phyloP scores from a whole-genome alignment of 352 stramenopile genomes.

The Phytophthora multivora region DNA sequence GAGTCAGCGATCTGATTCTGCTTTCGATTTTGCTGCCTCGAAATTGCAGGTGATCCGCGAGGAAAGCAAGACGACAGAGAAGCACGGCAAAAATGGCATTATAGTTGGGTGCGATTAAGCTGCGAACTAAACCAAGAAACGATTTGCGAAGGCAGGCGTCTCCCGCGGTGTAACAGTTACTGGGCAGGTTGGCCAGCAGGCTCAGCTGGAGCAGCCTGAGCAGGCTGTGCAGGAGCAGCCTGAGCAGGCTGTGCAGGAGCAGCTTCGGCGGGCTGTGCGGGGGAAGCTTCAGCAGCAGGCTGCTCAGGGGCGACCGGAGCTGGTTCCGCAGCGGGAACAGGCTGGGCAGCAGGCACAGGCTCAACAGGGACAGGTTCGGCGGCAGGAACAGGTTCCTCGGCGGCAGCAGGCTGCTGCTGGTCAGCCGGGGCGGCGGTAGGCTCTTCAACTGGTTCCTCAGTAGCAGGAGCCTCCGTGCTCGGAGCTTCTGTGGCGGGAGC shows the following conservation, averaged over 20 bases:
- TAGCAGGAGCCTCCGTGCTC: too few relatives aligned
- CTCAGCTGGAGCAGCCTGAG: neutral
- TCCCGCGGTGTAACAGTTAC: constrained; percentile 8
- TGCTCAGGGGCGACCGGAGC: neutral
- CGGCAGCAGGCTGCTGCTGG: constrained; percentile 1
- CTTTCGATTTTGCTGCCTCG: too few relatives aligned
- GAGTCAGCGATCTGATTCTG: constrained; percentile 3
- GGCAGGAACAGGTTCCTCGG: constrained; percentile 2
- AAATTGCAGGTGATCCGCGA: too few relatives aligned
- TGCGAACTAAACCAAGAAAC: constrained; percentile 9
- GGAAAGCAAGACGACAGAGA: neutral
- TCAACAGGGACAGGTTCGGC: constrained; percentile 2
- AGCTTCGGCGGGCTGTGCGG: constrained; percentile 2
- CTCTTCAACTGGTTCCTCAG: too few relatives aligned
- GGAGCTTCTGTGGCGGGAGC: constrained; percentile 6
- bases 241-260: neutral
- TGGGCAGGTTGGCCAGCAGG: constrained; percentile 8
- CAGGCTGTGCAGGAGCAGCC: neutral
- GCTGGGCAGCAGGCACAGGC: constrained; percentile 3
- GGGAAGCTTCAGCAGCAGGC: neutral
- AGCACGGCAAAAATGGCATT: constrained; percentile 30
- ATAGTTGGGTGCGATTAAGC: constrained; percentile 16
- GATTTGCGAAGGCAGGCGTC: neutral
- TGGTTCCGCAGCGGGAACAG: neutral
- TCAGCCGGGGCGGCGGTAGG: neutral